These are phyloP conservation scores for Zhuliangozyma blackwelliae DNA, from an alignment of 1,139 yeast genomes.

Conservation along the genomic window DNA sequence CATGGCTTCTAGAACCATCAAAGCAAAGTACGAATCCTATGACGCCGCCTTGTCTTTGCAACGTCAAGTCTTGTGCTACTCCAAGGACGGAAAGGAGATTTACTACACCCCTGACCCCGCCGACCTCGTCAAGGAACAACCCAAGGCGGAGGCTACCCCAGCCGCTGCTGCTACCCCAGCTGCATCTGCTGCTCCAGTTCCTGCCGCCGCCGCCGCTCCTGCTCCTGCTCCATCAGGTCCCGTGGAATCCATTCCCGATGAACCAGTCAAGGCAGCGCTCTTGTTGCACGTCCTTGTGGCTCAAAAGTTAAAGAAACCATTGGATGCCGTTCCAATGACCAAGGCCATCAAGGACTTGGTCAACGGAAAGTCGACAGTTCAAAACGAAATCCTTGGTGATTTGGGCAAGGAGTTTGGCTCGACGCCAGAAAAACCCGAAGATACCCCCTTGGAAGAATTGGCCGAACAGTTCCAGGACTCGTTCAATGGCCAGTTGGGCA, in stretches of 20 bases:
- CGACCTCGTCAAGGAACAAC: conserved; percentile 37
- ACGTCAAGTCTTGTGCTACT: conserved; percentile 93
- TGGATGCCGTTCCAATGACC: conserved; percentile 80
- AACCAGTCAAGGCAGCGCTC: conserved; percentile 80
- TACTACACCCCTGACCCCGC: conserved; percentile 91
- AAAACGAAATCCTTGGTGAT: conserved; percentile 97
- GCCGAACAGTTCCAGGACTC: conserved; percentile 94
- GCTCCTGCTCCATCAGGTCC: conserved; percentile 66
- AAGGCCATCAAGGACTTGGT: conserved; percentile 96
- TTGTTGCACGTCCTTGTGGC: conserved; percentile 89
- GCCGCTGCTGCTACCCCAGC: conserved; percentile 37
- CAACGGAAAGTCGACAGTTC: conserved; percentile 97
- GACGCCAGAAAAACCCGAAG: conserved; percentile 98
- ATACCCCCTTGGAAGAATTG: conserved; percentile 90
- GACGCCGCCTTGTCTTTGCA: conserved; percentile 96
- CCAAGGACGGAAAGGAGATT: conserved; percentile 93
- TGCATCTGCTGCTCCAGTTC: conserved; percentile 44
- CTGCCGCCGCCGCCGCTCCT: conserved; percentile 59
- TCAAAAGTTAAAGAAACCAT: conserved; percentile 86
- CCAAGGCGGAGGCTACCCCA: conserved; percentile 14
- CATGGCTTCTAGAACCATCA: conserved; percentile 96
- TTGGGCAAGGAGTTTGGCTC: conserved; percentile 96
- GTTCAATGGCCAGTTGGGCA: conserved; percentile 84
- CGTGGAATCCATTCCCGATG: conserved; percentile 80
- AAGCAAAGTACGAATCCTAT: conserved; percentile 93